Conservation (phyloP, 108 stramenopile genomes). For the Discostella stelligeroides region DNA sequence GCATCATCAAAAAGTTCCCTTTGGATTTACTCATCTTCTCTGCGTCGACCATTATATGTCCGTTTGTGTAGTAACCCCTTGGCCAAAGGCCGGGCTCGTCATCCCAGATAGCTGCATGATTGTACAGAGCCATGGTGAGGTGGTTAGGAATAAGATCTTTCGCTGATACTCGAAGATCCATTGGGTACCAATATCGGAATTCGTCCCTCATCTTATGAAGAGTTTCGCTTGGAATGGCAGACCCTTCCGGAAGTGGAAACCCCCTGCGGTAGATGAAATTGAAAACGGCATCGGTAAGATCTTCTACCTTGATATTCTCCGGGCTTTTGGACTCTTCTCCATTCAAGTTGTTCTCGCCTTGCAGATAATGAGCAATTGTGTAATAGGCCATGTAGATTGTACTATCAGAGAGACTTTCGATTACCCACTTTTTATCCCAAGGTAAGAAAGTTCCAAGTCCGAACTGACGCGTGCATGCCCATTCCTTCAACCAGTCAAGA, state of each 20-base stretch:
- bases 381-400: slow-evolving; percentile 99
- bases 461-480: slow-evolving; percentile 98
- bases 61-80: slow-evolving; percentile 93
- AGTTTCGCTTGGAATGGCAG: slow-evolving; percentile 68
- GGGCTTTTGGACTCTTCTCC: slow-evolving; percentile 82
- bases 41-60: slow-evolving; percentile 93
- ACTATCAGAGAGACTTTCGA: slow-evolving; percentile 96
- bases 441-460: slow-evolving; percentile 96
- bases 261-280: slow-evolving; percentile 93
- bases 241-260: slow-evolving; percentile 64
- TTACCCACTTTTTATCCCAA: slow-evolving; percentile 97
- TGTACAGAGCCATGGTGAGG: slow-evolving; percentile 98
- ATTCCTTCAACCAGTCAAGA: slow-evolving; percentile 96
- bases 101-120: slow-evolving; percentile 98
- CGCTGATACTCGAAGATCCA: slow-evolving; percentile 95
- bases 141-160: slow-evolving; percentile 99
- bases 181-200: slow-evolving; percentile 97
- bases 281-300: slow-evolving; percentile 89
- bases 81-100: slow-evolving; percentile 92
- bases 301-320: slow-evolving; percentile 76
- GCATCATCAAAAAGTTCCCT: slow-evolving; percentile 98
- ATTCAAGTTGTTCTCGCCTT: slow-evolving; percentile 89
- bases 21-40: slow-evolving; percentile 98
- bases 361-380: slow-evolving; percentile 93
- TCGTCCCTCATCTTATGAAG: slow-evolving; percentile 85